phyloP scores from a whole-genome alignment of 495 filamentous ascomycete genomes.

The Neurospora sp. region DNA sequence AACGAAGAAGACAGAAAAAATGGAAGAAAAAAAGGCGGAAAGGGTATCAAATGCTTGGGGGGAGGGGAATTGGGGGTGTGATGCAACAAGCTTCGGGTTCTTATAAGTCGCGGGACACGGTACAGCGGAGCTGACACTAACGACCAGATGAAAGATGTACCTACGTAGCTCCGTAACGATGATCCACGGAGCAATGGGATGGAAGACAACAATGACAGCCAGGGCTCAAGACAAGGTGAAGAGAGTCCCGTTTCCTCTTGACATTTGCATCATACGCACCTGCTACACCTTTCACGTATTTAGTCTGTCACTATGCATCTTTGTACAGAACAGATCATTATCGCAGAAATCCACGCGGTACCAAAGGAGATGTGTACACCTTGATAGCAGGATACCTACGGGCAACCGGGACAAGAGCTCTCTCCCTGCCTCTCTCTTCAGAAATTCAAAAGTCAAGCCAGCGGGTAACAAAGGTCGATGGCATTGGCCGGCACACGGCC shows the following conservation, averaged over 20 bases:
- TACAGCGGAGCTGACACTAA: neutral
- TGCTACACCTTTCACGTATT: neutral
- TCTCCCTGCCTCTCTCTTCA: neutral
- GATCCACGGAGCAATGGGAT: neutral
- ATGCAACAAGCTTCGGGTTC: slow-evolving; percentile 1
- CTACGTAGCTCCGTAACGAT: neutral
- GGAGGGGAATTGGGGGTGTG: neutral
- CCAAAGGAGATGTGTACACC: neutral
- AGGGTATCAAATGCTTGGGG: neutral
- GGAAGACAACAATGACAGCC: neutral
- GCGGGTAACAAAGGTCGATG: neutral
- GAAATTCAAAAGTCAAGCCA: neutral
- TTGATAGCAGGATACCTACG: neutral
- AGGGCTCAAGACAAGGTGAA: neutral
- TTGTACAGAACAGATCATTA: neutral
- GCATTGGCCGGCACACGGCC: neutral
- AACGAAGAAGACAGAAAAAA: slow-evolving; percentile 3
- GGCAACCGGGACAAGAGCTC: neutral
- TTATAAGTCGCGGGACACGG: neutral
- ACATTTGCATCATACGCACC: neutral
- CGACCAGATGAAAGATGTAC: neutral
- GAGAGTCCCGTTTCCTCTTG: neutral
- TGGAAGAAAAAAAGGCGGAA: neutral
- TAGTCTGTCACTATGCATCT: neutral
- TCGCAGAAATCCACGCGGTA: neutral